A percentile compares a stretch with the other conserved stretches of the same genome.
phyloP scores from a whole-genome alignment of 164 flowering plant genomes.

The Tinospora cordifolia region DNA sequence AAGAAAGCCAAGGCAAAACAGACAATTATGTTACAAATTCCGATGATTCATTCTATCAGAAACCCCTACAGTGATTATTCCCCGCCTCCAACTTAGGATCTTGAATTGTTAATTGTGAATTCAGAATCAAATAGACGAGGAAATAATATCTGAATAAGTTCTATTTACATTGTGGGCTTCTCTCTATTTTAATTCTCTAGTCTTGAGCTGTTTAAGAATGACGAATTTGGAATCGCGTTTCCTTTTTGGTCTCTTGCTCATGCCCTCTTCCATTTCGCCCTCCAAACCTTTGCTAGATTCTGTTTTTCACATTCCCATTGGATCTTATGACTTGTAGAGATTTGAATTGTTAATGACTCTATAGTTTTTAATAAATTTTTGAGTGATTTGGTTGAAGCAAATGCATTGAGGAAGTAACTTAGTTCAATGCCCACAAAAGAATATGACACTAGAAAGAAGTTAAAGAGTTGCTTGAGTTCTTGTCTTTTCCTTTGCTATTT shows the following conservation, averaged over 20 bases:
- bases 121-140: too few relatives aligned
- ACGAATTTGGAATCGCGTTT: neutral
- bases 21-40: neutral
- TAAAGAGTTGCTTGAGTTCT: constrained; percentile 2
- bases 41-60: neutral
- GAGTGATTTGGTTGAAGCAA: neutral
- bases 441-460: neutral
- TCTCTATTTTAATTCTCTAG: neutral
- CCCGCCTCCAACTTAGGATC: constrained; percentile 3
- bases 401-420: neutral
- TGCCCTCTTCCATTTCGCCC: too few relatives aligned
- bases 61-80: constrained; percentile 1
- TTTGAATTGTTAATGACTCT: neutral
- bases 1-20: neutral
- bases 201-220: neutral
- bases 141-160: too few relatives aligned
- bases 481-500: neutral
- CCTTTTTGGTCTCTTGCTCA: neutral
- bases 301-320: neutral
- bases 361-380: neutral
- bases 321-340: neutral
- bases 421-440: neutral
- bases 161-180: too few relatives aligned
- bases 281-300: neutral
- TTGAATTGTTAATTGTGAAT: neutral